Conservation (phyloP, 768 basidiomycete species). For the Phylloporus scabripes region DNA sequence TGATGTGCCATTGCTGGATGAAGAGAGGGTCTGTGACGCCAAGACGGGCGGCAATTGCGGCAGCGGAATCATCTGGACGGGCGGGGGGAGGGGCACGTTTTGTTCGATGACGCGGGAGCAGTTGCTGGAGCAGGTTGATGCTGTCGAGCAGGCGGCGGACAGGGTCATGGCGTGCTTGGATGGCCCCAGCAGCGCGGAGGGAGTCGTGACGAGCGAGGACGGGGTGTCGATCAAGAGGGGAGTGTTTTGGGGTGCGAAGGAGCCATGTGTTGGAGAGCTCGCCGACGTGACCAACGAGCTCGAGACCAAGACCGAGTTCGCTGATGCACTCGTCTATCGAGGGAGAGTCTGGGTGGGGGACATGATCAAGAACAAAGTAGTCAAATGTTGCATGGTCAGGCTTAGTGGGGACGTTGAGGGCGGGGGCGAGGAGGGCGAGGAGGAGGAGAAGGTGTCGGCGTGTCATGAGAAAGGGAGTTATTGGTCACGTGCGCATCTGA, state of each 20-base stretch:
- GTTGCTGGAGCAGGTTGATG: slow-evolving; percentile 55
- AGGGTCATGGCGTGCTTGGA: slow-evolving; percentile 34
- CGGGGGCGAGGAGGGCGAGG: slow-evolving; percentile 4
- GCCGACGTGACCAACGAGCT: slow-evolving; percentile 85
- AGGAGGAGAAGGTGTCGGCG: slow-evolving; percentile 5
- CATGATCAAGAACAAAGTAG: slow-evolving; percentile 79
- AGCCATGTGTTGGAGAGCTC: slow-evolving; percentile 82
- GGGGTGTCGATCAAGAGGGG: slow-evolving; percentile 10
- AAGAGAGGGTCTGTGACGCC: slow-evolving; percentile 81
- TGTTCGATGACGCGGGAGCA: slow-evolving; percentile 58
- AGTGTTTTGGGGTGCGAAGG: slow-evolving; percentile 50
- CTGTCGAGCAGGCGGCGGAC: slow-evolving; percentile 48
- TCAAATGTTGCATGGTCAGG: slow-evolving; percentile 58
- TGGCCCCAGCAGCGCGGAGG: slow-evolving; percentile 33
- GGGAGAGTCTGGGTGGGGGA: slow-evolving; percentile 44
- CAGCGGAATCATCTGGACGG: slow-evolving; percentile 33
- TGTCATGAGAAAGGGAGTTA: slow-evolving; percentile 8
- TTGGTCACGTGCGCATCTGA: slow-evolving; percentile 2
- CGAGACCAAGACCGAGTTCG: slow-evolving; percentile 68
- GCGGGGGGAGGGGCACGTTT: slow-evolving; percentile 72
- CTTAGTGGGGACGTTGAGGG: slow-evolving; percentile 22
- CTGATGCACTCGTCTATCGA: slow-evolving; percentile 55
- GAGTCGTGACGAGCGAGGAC: slow-evolving; percentile 47
- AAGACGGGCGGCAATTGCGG: slow-evolving; percentile 52
- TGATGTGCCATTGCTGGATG: slow-evolving; percentile 86